Percentiles rank a stretch among this genome's conserved stretches.
phyloP scores from a whole-genome alignment of 768 basidiomycete genomes.

The Mycena rosella region DNA sequence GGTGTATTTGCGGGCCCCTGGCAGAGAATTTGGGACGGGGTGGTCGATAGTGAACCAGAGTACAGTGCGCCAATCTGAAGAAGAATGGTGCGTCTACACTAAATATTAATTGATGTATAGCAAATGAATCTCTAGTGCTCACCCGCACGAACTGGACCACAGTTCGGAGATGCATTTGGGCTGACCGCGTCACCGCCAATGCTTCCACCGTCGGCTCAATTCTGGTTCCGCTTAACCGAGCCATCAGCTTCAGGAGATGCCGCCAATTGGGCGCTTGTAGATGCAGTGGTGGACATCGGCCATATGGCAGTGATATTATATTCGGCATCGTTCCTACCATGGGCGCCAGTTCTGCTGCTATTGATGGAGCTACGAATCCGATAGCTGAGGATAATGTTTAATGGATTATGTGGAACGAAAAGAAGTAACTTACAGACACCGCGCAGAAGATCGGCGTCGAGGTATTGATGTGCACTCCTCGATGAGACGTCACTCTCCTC shows the following conservation, averaged over 20 bases:
- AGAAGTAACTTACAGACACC: slow-evolving; percentile 71
- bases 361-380: slow-evolving; percentile 71
- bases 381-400: slow-evolving; percentile 61
- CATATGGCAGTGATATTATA: slow-evolving; percentile 80
- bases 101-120: background rate
- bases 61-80: slow-evolving; percentile 78
- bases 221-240: slow-evolving; percentile 74
- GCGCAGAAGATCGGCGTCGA: slow-evolving; percentile 68
- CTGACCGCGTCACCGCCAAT: slow-evolving; percentile 64
- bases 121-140: slow-evolving; percentile 32
- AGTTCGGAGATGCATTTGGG: slow-evolving; percentile 72
- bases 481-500: slow-evolving; percentile 26
- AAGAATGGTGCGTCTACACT: slow-evolving; percentile 67
- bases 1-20: slow-evolving; percentile 60
- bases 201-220: slow-evolving; percentile 81
- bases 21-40: slow-evolving; percentile 63
- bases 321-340: slow-evolving; percentile 74
- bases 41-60: slow-evolving; percentile 85
- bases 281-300: slow-evolving; percentile 75
- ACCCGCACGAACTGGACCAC: slow-evolving; percentile 88
- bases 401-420: background rate
- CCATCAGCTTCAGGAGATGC: slow-evolving; percentile 80
- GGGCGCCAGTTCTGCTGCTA: slow-evolving; percentile 59
- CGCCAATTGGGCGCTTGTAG: slow-evolving; percentile 83
- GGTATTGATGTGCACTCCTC: slow-evolving; percentile 61